A percentile compares a stretch with the other conserved stretches of the same genome.
Conservation (phyloP, 1,284 basidiomycete genomes). For the Apiotrichum akiyoshidainum region DNA sequence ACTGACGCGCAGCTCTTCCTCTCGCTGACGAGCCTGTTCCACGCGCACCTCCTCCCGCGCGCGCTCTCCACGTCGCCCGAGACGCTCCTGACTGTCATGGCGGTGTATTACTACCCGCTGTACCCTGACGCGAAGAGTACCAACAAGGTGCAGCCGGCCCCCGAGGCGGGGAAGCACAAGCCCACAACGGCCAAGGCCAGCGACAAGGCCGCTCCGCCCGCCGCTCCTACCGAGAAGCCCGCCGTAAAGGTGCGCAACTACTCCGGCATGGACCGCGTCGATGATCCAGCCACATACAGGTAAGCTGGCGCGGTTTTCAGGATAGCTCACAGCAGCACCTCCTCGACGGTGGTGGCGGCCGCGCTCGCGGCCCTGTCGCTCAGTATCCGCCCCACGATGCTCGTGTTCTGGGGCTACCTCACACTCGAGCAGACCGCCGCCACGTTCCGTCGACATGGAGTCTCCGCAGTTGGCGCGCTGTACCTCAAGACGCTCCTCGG, state of each 20-base stretch:
- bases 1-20: slow-evolving; percentile 62
- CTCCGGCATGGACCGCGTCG: slow-evolving; percentile 5
- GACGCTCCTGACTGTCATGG: slow-evolving; percentile 75
- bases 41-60: slow-evolving; percentile 76
- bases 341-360: slow-evolving; percentile 51
- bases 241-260: not conserved
- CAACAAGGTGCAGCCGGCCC: too few species aligned
- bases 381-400: slow-evolving; percentile 79
- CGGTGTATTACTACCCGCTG: slow-evolving; percentile 71
- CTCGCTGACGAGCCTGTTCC: slow-evolving; percentile 81
- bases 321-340: not conserved
- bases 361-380: slow-evolving; percentile 70
- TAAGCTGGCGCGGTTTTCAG: not conserved
- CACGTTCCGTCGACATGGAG: not conserved
- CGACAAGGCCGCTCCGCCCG: too few species aligned
- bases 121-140: not conserved
- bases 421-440: slow-evolving; percentile 41
- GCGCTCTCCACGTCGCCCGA: slow-evolving; percentile 93
- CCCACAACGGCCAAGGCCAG: not conserved
- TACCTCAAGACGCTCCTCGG: slow-evolving; percentile 11
- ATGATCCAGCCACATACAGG: not conserved
- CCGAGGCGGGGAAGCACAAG: not conserved
- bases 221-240: not conserved
- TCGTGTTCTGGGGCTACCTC: slow-evolving; percentile 76
- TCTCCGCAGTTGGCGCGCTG: not conserved